These are phyloP conservation scores for Xylariomycetidae sp. DNA, from an alignment of 2,329 filamentous ascomycete genomes.

Conservation along the genomic window DNA sequence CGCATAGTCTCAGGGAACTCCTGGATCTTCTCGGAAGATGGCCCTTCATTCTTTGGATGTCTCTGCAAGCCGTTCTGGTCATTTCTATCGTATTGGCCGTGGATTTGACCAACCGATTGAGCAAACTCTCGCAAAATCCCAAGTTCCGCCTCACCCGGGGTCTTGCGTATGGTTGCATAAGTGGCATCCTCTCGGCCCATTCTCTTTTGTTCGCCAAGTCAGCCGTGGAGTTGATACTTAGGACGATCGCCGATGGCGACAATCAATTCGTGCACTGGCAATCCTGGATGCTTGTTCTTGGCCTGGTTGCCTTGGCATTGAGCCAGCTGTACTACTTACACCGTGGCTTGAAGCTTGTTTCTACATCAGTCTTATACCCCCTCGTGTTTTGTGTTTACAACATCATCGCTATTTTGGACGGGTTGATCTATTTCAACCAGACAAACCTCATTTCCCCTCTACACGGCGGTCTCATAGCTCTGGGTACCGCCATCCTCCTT, in stretches of 20 bases:
- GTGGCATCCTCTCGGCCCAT: constrained; percentile 90
- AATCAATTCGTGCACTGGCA: constrained; percentile 97
- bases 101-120: constrained; percentile 47
- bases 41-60: constrained; percentile 86
- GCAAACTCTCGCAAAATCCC: constrained; percentile 51
- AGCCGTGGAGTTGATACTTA: constrained; percentile 86
- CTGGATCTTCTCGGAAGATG: constrained; percentile 66
- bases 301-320: constrained; percentile 73
- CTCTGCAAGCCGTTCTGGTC: constrained; percentile 68
- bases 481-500: constrained; percentile 82
- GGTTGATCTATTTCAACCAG: constrained; percentile 93
- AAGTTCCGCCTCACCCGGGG: constrained; percentile 72
- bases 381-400: constrained; percentile 99
- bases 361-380: constrained; percentile 91
- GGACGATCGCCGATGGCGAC: constrained; percentile 73
- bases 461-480: constrained; percentile 72
- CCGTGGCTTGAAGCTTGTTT: constrained; percentile 86
- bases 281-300: constrained; percentile 84
- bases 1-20: constrained; percentile 79
- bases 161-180: constrained; percentile 81
- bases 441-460: constrained; percentile 70
- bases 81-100: constrained; percentile 58
- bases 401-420: constrained; percentile 95
- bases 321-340: constrained; percentile 95
- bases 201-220: constrained; percentile 91